Evolutionary conservation across 176 grass and related monocot genomes (phyloP).

Genomic region (Pontederia crassipes): DNA sequence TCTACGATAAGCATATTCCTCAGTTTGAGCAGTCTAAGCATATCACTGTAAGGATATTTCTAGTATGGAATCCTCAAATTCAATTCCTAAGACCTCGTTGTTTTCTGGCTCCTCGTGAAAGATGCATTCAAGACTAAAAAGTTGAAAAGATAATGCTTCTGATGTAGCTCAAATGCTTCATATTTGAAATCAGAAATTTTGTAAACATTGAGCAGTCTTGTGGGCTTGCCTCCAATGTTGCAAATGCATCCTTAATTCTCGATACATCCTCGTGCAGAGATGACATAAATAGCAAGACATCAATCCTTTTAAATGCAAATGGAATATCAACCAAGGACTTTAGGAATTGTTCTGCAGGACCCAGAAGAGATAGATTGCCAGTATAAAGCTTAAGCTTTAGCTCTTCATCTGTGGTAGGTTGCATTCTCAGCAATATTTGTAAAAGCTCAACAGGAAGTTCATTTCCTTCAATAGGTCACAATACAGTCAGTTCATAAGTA

Average conservation of each 20-base stretch:
- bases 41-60: too few relatives aligned
- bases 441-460: slow-evolving; percentile 15
- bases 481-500: too few relatives aligned
- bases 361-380: slow-evolving; percentile 16
- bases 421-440: slow-evolving; percentile 16
- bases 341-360: slow-evolving; percentile 23
- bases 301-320: slow-evolving; percentile 17
- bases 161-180: too few relatives aligned
- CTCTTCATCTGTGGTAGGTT: slow-evolving; percentile 22
- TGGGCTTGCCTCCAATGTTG: slow-evolving; percentile 22
- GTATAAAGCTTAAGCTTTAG: slow-evolving; percentile 17
- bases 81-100: too few relatives aligned
- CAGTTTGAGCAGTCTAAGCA: too few relatives aligned
- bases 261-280: slow-evolving; percentile 16
- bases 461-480: slow-evolving; percentile 3
- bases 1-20: too few relatives aligned
- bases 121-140: too few relatives aligned
- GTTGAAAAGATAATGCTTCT: too few relatives aligned
- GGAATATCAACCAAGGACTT: slow-evolving; percentile 19
- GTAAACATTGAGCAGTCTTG: too few relatives aligned
- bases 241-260: slow-evolving; percentile 26
- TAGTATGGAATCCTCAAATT: too few relatives aligned
- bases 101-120: too few relatives aligned
- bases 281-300: slow-evolving; percentile 26
- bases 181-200: too few relatives aligned